Evolutionary conservation across 176 grass and related monocot species (phyloP), one percentile per base, ranked within the genome.

Genomic region (Alloteropsis semialata): DNA sequence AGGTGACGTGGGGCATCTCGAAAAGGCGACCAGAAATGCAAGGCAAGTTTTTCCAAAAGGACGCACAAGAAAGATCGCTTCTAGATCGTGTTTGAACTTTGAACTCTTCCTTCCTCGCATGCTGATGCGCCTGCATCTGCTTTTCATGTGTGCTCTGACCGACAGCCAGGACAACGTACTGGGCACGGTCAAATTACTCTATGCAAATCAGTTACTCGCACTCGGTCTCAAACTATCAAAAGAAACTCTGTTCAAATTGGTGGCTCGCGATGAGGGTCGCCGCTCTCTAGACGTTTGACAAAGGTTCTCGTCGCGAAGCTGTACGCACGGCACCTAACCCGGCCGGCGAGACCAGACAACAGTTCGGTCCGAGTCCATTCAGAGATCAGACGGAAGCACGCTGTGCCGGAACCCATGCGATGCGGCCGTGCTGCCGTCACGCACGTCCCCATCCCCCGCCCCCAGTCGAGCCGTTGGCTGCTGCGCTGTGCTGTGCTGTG

Each of bases 71-170:
- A 22, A 50, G 51, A 89, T 78, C 17, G 22, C 72, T 72, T 85
- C 83, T 72, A 65, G 83, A 90, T 78, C 36, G 48, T 54, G 62
- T 32, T 81, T 85, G 78, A 86, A 90, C 56, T 65, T 79, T 37
- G 28, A 73, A 49, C 45, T 51, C 28, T 5, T 33, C 15, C 39
- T 6, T 24, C n/a, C n/a, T n/a, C n/a, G n/a, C n/a, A n/a, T n/a
- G n/a, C n/a, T n/a, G n/a, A n/a, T 32, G 27, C 69, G 21, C 44
- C 50, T 33, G 44, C 69, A 33, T 15, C 37, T 45, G 71, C n/a
- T 58, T 69, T 60, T 16, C 25, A 24, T 54, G 57, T 29, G n/a
- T n/a, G n/a, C n/a, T n/a, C n/a, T n/a, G 63, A 69, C 33, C 27
- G 62, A 53, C 44, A 81, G 36, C 22, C 0, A 22, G 43, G 34